Percentiles rank a stretch among this genome's conserved stretches.
Conservation (phyloP, 2,329 filamentous ascomycete genomes). For the Claviceps africana region DNA sequence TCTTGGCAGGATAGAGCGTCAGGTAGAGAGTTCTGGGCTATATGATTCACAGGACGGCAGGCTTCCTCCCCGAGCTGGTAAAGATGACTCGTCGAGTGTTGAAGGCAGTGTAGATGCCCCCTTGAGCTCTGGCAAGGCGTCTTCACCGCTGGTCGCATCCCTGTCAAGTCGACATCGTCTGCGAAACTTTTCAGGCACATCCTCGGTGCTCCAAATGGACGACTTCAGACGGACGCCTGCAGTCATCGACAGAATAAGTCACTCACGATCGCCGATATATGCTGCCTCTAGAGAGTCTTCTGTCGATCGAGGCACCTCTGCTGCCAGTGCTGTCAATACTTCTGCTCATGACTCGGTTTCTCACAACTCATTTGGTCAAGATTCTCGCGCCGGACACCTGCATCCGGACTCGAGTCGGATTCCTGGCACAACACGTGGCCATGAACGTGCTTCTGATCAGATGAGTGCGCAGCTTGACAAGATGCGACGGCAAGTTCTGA, state of each 20-base stretch:
- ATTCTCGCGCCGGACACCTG: conserved; percentile 29
- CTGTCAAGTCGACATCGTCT: conserved; percentile 20
- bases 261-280: conserved; percentile 27
- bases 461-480: conserved; percentile 51
- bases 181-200: conserved; percentile 20
- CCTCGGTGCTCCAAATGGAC: conserved; percentile 22
- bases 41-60: conserved; percentile 26
- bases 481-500: conserved; percentile 75
- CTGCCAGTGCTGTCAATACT: conserved; percentile 42
- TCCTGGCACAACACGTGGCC: conserved; percentile 39
- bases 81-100: conserved; percentile 30
- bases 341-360: conserved; percentile 44
- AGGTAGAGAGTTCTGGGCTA: conserved; percentile 20
- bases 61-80: conserved; percentile 19
- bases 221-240: conserved; percentile 31
- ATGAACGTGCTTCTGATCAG: conserved; percentile 41
- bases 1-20: conserved; percentile 28
- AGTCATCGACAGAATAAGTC: conserved; percentile 42
- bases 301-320: conserved; percentile 40
- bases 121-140: conserved; percentile 27
- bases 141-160: conserved; percentile 16
- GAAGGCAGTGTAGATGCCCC: conserved; percentile 32
- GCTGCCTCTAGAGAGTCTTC: conserved; percentile 44
- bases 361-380: conserved; percentile 40
- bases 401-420: conserved; percentile 35